These are phyloP conservation scores for Saccharum officinarum DNA, from an alignment of 176 grass and related monocot genomes.

Conservation along the genomic window DNA sequence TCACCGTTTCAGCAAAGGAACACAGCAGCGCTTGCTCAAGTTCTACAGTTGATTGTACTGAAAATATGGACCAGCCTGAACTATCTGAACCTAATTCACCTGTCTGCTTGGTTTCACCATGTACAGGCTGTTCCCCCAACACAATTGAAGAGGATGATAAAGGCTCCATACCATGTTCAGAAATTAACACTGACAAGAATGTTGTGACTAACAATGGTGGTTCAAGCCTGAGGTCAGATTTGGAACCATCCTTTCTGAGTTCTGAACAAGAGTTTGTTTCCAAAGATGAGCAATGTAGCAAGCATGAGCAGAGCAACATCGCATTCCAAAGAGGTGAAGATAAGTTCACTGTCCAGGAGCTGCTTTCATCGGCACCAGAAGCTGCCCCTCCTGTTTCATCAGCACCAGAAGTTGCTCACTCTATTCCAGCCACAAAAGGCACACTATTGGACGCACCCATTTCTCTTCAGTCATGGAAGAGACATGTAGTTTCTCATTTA, in stretches of 20 bases:
- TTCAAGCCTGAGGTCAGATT: conserved; percentile 34
- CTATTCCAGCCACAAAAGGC: conserved; percentile 35
- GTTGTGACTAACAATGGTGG: conserved; percentile 46
- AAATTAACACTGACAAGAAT: conserved; percentile 41
- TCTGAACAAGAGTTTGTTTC: conserved; percentile 70
- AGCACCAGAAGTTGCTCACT: conserved; percentile 32
- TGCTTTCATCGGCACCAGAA: conserved; percentile 62
- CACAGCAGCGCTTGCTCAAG: conserved; percentile 29
- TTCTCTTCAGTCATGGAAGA: conserved; percentile 45
- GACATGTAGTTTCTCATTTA: conserved; percentile 45
- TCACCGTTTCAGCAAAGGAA: conserved; percentile 40
- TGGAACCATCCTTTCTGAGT: conserved; percentile 50
- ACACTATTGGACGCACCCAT: conserved; percentile 16
- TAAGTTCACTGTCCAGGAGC: conserved; percentile 86
- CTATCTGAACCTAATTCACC: conserved; percentile 47
- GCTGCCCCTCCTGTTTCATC: conserved; percentile 40
- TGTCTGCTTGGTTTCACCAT: conserved; percentile 43
- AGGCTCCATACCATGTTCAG: conserved; percentile 34
- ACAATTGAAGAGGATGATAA: conserved; percentile 32
- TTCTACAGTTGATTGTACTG: conserved; percentile 33
- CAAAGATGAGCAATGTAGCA: conserved; percentile 49
- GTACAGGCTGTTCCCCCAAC: conserved; percentile 23
- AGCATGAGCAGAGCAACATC: conserved; percentile 33
- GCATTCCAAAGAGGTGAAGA: conserved; percentile 53
- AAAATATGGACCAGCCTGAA: conserved; percentile 49